phyloP scores from a whole-genome alignment of 2,329 filamentous ascomycete species.

The Paracorniculantispora psalliotae region DNA sequence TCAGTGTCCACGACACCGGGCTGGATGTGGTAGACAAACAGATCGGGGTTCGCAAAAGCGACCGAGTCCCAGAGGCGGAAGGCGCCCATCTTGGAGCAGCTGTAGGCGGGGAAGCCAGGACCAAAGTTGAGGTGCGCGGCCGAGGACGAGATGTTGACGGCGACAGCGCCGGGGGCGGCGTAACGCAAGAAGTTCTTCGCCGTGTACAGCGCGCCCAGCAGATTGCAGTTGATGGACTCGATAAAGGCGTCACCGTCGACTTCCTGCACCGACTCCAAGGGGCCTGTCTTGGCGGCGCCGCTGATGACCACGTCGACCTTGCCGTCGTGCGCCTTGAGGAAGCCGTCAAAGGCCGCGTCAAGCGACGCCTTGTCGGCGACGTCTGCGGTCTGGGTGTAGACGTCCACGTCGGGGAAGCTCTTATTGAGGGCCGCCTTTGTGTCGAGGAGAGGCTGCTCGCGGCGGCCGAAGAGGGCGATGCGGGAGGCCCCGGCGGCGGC shows the following conservation, averaged over 20 bases:
- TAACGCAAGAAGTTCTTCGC: slow-evolving; percentile 19
- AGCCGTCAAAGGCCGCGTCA: slow-evolving; percentile 4
- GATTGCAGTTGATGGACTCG: slow-evolving; percentile 22
- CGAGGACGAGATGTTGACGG: slow-evolving; percentile 22
- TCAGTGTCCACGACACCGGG: slow-evolving; percentile 35
- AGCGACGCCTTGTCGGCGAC: slow-evolving; percentile 15
- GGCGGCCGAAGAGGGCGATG: slow-evolving; percentile 41
- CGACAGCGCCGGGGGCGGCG: slow-evolving; percentile 15
- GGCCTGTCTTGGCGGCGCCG: slow-evolving; percentile 22
- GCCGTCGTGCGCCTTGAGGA: not conserved
- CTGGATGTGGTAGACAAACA: slow-evolving; percentile 38
- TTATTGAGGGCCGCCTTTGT: slow-evolving; percentile 20
- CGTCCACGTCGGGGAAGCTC: slow-evolving; percentile 17
- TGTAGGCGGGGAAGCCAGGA: slow-evolving; percentile 31
- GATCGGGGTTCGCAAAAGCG: slow-evolving; percentile 32
- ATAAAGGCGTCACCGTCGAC: slow-evolving; percentile 22
- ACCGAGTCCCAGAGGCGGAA: slow-evolving; percentile 39
- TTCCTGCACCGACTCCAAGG: slow-evolving; percentile 16
- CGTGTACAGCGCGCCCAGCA: slow-evolving; percentile 20
- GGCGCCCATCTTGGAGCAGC: slow-evolving; percentile 37
- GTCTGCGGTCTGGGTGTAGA: slow-evolving; percentile 12
- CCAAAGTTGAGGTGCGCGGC: slow-evolving; percentile 15
- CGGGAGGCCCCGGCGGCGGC: slow-evolving; percentile 39
- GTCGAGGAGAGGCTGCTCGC: slow-evolving; percentile 18
- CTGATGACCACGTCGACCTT: slow-evolving; percentile 24